These are phyloP conservation scores for Aquilaria sinensis DNA, from an alignment of 345 rosid genomes.

Conservation along the genomic window DNA sequence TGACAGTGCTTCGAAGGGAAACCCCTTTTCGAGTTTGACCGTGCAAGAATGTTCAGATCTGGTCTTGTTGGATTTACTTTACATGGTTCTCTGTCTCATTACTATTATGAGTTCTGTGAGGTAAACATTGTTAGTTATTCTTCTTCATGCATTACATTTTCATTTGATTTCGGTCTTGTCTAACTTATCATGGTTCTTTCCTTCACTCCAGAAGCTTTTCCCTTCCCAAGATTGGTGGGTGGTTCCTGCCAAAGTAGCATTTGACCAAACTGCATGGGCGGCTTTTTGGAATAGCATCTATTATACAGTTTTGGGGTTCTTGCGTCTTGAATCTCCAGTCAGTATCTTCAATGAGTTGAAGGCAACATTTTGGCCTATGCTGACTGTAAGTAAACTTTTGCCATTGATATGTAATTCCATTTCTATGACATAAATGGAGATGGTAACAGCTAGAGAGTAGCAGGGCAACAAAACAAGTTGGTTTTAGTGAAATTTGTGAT, in stretches of 20 bases:
- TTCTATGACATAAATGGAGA: too few relatives aligned
- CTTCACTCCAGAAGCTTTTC: conserved; percentile 48
- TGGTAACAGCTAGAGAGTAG: too few relatives aligned
- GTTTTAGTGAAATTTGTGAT: too few relatives aligned
- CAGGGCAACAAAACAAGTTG: too few relatives aligned
- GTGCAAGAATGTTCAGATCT: conserved; percentile 82
- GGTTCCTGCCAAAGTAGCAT: conserved; percentile 82
- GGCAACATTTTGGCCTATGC: conserved; percentile 82
- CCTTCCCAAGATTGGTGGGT: conserved; percentile 97
- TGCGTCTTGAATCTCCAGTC: conserved; percentile 77
- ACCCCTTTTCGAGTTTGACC: conserved; percentile 78
- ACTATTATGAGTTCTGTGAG: conserved; percentile 90
- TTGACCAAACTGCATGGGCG: conserved; percentile 94
- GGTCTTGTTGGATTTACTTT: conserved; percentile 92
- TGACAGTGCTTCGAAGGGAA: conserved; percentile 85
- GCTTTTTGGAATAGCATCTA: conserved; percentile 94
- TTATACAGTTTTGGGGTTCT: conserved; percentile 55
- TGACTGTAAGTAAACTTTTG: conserved; percentile 51
- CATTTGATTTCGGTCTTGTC: too few relatives aligned
- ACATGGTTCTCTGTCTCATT: conserved; percentile 92
- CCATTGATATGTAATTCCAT: too few relatives aligned
- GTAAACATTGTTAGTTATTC: conserved; percentile 22
- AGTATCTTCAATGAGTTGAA: conserved; percentile 56
- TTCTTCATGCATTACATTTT: not conserved
- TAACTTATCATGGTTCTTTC: not conserved